These are phyloP conservation scores for Leccinum solheimii DNA, from an alignment of 1,284 basidiomycete genomes.

Conservation along the genomic window DNA sequence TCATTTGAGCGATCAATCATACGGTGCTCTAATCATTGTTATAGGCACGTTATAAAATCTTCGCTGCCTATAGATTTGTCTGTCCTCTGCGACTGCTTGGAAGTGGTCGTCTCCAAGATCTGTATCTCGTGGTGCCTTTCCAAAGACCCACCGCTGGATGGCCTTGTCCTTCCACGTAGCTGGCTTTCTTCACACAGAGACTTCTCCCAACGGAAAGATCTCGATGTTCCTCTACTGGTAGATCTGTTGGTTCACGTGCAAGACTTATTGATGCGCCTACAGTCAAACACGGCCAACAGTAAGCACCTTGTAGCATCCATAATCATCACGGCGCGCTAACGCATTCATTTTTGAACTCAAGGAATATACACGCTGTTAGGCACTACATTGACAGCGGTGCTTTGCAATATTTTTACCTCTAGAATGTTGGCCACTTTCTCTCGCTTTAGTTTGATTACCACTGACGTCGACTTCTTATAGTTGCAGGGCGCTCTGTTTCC, in stretches of 20 bases:
- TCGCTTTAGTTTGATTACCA: background rate
- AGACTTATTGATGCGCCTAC: conserved; percentile 17
- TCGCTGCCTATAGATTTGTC: conserved; percentile 40
- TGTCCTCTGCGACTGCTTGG: conserved; percentile 48
- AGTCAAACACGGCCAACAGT: conserved; percentile 11
- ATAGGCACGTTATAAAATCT: conserved; percentile 44
- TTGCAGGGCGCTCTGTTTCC: conserved; percentile 28
- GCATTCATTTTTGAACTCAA: background rate
- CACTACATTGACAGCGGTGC: conserved; percentile 23
- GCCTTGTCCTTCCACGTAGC: conserved; percentile 48
- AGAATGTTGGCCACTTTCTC: conserved; percentile 25
- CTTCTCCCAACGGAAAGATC: conserved; percentile 22
- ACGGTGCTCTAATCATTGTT: background rate
- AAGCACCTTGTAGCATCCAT: background rate
- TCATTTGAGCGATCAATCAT: conserved; percentile 16
- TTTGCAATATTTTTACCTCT: conserved; percentile 25
- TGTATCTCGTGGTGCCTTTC: conserved; percentile 36
- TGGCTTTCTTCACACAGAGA: conserved; percentile 42
- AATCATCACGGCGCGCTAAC: background rate
- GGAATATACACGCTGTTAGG: conserved; percentile 15
- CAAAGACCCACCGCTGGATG: conserved; percentile 35
- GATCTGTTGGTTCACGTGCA: conserved; percentile 13
- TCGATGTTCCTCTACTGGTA: conserved; percentile 6
- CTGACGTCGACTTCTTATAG: conserved; percentile 14
- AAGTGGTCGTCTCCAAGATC: conserved; percentile 41